Base-by-base conservation (phyloP, 371 early-diverging fungal species). In the Caulochytrium protostelioides region DNA sequence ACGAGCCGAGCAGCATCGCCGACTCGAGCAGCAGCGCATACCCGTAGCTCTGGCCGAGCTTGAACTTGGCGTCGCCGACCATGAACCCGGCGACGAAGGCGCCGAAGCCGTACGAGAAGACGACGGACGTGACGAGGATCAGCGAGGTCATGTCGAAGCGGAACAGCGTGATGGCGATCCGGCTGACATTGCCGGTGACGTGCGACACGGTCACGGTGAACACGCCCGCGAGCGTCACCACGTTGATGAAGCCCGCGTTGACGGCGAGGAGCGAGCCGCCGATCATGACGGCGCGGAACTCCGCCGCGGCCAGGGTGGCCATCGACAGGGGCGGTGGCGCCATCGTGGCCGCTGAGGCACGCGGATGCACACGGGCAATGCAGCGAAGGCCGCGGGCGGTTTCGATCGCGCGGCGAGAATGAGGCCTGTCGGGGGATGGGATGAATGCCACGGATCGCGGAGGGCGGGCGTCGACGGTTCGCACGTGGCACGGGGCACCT, bases 161-260 rank as follows among this genome's bases (percentile, higher is more conserved):
- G 36, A 44, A 35, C 12, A 62, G 33, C 9, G 49, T 23, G 26
- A 56, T 50, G 26, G 54, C 62, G 33, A 55, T 42, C 19, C 49
- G 39, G n/a, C 60, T 57, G 22, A 60, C 55, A 37, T 47, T 58
- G 17, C 65, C 65, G 14, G 65, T 62, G 29, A 55, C 54, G 34
- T 65, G 65, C 1, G 62, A 48, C 17, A 65, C 65, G 2, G 62
- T 60, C 17, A 60, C 52, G 20, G 56, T 43, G 41, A 49, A 59
- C 24, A 56, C 44, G 23, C 65, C 60, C 10, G 57, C 52, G 26
- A 65, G 52, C 4, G 62, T 49, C 16, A 62, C 57, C 20, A 59
- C 62, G 47, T 62, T 62, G 47, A 65, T 62, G 47, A 51, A 62
- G n/a, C 65, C 65, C 16, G 65, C 65, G 32, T 54, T 60, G 26